Evolutionary conservation across 805 yeast genomes (phyloP).

Genomic region (Zygoascus bituminiphila): DNA sequence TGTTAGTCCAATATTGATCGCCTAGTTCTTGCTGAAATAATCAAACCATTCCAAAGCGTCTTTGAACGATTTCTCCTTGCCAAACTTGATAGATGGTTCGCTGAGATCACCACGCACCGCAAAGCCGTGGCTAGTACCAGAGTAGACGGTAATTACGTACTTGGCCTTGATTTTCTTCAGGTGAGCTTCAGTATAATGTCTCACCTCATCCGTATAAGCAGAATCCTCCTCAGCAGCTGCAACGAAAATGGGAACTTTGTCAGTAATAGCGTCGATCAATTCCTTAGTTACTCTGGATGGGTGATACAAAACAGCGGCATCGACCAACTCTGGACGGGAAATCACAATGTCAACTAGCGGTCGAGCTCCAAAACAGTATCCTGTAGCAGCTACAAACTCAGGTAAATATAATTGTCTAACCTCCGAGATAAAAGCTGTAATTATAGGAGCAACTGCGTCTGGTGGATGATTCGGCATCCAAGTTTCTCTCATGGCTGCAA

Average conservation of each 20-base stretch:
- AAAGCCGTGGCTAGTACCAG: conserved; percentile 67
- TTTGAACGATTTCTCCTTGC: conserved; percentile 53
- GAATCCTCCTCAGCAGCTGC: conserved; percentile 70
- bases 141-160: conserved; percentile 53
- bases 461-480: conserved; percentile 53
- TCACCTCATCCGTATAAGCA: conserved; percentile 52
- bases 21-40: not conserved
- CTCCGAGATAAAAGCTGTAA: not conserved
- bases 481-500: conserved; percentile 17
- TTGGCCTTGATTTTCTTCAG: conserved; percentile 44
- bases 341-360: not conserved
- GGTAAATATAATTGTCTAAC: conserved; percentile 29
- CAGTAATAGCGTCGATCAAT: not conserved
- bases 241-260: conserved; percentile 36
- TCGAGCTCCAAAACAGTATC: conserved; percentile 81
- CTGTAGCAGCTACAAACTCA: conserved; percentile 48
- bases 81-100: conserved; percentile 46
- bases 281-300: not conserved
- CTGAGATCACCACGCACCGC: conserved; percentile 66
- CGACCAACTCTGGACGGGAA: not conserved
- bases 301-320: conserved; percentile 1
- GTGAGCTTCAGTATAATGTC: conserved; percentile 51
- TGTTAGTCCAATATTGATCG: not conserved
- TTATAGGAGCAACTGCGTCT: conserved; percentile 34
- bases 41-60: conserved; percentile 16